A percentile compares a stretch with the other conserved stretches of the same genome.
Evolutionary conservation across 441 rosid species (phyloP).

Genomic region (Euphorbia corollata): DNA sequence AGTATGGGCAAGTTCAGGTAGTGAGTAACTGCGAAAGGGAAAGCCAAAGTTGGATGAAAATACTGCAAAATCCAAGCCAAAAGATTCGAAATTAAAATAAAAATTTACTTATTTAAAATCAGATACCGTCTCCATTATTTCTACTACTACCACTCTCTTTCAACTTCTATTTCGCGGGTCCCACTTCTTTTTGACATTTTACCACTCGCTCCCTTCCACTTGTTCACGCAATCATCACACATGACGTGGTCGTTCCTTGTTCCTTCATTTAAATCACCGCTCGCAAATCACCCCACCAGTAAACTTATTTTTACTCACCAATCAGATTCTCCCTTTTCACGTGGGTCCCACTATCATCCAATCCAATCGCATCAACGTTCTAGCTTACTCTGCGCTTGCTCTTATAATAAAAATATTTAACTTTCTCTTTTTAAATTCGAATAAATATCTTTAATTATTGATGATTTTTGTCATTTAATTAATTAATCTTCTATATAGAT

Average conservation of each 20-base stretch:
- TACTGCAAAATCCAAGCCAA: too few relatives aligned
- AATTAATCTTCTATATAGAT: background rate
- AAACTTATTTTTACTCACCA: background rate
- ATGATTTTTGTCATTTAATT: background rate
- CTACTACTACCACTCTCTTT: background rate
- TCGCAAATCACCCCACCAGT: background rate
- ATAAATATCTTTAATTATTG: background rate
- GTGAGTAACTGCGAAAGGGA: too few relatives aligned
- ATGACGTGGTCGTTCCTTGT: constrained; percentile 10
- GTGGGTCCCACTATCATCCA: constrained; percentile 1
- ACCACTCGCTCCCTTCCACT: constrained; percentile 8
- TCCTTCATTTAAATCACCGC: background rate
- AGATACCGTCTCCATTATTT: too few relatives aligned
- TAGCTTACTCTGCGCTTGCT: background rate
- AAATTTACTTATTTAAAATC: background rate
- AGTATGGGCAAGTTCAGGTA: too few relatives aligned
- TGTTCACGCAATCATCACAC: background rate
- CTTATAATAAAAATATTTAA: background rate
- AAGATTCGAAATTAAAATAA: background rate
- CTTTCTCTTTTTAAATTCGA: background rate
- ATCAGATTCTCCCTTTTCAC: background rate
- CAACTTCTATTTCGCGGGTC: background rate
- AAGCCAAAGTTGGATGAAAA: too few relatives aligned
- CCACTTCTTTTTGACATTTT: constrained; percentile 7
- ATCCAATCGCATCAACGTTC: constrained; percentile 21